These are phyloP conservation scores for Arctium minus DNA, from an alignment of 129 eudicot species.

Conservation along the genomic window DNA sequence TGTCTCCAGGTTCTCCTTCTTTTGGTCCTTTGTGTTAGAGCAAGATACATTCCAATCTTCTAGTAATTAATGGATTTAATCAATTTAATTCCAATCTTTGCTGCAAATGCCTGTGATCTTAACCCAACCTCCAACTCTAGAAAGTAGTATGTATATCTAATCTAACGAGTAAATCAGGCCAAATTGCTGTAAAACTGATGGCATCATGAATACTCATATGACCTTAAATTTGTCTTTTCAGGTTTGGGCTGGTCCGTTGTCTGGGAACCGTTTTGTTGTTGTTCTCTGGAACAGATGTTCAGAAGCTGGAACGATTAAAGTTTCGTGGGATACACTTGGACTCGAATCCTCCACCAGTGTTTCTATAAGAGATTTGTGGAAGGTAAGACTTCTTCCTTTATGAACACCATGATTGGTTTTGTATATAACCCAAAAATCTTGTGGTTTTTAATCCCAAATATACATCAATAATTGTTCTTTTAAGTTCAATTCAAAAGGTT, in stretches of 20 bases:
- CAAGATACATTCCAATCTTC: neutral
- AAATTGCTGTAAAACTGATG: no score
- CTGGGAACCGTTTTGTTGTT: constrained; percentile 59
- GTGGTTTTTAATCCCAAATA: neutral
- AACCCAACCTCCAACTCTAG: neutral
- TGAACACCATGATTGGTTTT: neutral
- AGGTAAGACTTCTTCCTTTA: constrained; percentile 37
- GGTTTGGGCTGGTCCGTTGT: constrained; percentile 96
- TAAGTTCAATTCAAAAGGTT: no score
- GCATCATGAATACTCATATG: no score
- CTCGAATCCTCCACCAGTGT: constrained; percentile 52
- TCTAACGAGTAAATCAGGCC: no score
- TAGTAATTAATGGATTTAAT: neutral
- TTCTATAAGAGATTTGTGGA: constrained; percentile 87
- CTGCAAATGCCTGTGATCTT: neutral
- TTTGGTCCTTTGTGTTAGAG: neutral
- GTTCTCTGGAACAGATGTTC: constrained; percentile 89
- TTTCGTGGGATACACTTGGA: constrained; percentile 66
- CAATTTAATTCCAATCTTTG: neutral
- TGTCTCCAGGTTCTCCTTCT: constrained; percentile 63
- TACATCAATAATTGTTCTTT: no score
- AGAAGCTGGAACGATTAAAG: constrained; percentile 46
- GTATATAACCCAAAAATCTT: neutral
- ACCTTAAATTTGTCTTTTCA: constrained; percentile 24
- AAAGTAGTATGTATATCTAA: neutral